Evolutionary conservation across 2,329 filamentous ascomycete species (phyloP).

Genomic region (Gliomastix tumulicola): DNA sequence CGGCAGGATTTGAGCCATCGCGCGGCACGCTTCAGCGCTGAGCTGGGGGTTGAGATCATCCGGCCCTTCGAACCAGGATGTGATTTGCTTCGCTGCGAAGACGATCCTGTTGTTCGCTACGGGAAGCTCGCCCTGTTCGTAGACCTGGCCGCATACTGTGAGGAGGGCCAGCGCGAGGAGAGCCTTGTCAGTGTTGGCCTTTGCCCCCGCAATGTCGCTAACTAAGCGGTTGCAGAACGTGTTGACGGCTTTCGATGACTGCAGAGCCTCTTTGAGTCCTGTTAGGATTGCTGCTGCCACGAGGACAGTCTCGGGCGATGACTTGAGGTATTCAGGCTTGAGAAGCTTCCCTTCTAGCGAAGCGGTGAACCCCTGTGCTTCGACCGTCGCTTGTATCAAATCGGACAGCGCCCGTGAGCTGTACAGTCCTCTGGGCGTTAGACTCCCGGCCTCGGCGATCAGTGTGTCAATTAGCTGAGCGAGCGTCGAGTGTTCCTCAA

Average conservation of each 20-base stretch:
- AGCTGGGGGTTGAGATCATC: conserved; percentile 35
- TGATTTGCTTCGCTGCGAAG: conserved; percentile 74
- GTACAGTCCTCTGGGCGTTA: conserved; percentile 41
- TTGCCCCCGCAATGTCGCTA: conserved; percentile 50
- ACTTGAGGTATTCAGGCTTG: conserved; percentile 37
- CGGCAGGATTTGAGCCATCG: conserved; percentile 58
- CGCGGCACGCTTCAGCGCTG: conserved; percentile 46
- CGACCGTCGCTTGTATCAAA: conserved; percentile 38
- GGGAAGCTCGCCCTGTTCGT: conserved; percentile 43
- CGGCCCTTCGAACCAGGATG: conserved; percentile 58
- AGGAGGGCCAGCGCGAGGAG: conserved; percentile 44
- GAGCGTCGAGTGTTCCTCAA: conserved; percentile 28
- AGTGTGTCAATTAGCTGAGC: conserved; percentile 36
- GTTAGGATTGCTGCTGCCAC: conserved; percentile 41
- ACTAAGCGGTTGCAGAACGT: conserved; percentile 54
- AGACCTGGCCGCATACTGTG: conserved; percentile 44
- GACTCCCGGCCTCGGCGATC: conserved; percentile 30
- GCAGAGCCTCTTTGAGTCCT: conserved; percentile 43
- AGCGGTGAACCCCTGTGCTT: conserved; percentile 36
- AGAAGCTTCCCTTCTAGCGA: conserved; percentile 39
- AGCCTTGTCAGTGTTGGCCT: conserved; percentile 33
- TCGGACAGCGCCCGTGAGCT: conserved; percentile 43
- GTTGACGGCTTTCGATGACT: conserved; percentile 37
- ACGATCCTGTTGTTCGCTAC: conserved; percentile 64
- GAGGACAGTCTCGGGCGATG: conserved; percentile 36